These are phyloP conservation scores for Blakeslea trispora DNA, from an alignment of 371 early-diverging fungal genomes.

Conservation along the genomic window DNA sequence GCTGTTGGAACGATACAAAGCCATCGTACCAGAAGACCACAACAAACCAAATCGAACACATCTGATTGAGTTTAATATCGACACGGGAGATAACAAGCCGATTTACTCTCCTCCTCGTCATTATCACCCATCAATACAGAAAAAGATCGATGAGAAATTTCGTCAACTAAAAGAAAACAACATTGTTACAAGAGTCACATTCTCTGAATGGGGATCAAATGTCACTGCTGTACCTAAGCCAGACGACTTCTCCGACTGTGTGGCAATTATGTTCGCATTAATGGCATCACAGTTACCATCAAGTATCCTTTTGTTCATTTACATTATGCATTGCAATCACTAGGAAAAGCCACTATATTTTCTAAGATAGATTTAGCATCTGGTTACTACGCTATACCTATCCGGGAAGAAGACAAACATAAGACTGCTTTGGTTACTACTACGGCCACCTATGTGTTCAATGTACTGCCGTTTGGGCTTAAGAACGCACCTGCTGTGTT, in stretches of 20 bases:
- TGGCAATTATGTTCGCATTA: slow-evolving; percentile 4
- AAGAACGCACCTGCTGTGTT: slow-evolving; percentile 16
- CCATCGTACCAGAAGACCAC: background rate
- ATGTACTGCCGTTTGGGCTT: slow-evolving; percentile 19
- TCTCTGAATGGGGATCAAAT: slow-evolving; percentile 4
- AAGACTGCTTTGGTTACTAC: slow-evolving; percentile 4
- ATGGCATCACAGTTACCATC: background rate
- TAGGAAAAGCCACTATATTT: slow-evolving; percentile 7
- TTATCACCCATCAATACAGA: slow-evolving; percentile 1
- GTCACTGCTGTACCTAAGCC: slow-evolving; percentile 2
- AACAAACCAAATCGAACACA: slow-evolving; percentile 3
- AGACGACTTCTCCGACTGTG: slow-evolving; percentile 4
- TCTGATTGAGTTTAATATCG: slow-evolving; percentile 6
- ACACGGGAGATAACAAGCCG: slow-evolving; percentile 10
- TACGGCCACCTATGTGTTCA: slow-evolving; percentile 10
- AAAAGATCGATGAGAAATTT: slow-evolving; percentile 1
- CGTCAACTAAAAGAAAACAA: background rate
- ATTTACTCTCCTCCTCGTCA: slow-evolving; percentile 1
- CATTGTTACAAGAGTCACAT: background rate
- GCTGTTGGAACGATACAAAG: background rate
- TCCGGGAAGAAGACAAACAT: background rate
- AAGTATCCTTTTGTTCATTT: slow-evolving; percentile 7
- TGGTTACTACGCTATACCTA: slow-evolving; percentile 11
- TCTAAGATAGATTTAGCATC: slow-evolving; percentile 8
- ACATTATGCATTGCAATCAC: slow-evolving; percentile 2